Percentiles rank a stretch among this genome's conserved stretches.
Conservation (phyloP, 2,329 filamentous ascomycete genomes). For the Rutstroemia sp. region DNA sequence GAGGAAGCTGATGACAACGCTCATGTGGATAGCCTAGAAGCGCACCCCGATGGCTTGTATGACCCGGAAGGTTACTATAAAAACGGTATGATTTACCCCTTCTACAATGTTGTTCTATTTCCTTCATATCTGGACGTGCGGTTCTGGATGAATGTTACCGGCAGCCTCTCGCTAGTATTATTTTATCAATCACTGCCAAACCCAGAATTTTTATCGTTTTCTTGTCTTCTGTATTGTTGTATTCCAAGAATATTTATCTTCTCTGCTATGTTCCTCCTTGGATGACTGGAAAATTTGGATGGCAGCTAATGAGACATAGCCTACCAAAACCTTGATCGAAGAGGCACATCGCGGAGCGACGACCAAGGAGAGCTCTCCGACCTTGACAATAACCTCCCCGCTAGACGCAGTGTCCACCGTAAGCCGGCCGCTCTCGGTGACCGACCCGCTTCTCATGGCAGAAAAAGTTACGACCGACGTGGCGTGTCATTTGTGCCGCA, state of each 20-base stretch:
- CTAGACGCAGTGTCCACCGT: neutral
- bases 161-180: too few relatives aligned
- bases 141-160: too few relatives aligned
- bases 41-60: neutral
- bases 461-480: neutral
- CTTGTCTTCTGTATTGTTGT: too few relatives aligned
- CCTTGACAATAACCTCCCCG: neutral
- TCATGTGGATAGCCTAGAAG: neutral
- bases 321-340: neutral
- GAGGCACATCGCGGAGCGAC: neutral
- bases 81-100: neutral
- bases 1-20: neutral
- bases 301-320: neutral
- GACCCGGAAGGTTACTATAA: constrained; percentile 3
- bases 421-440: neutral
- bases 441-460: neutral
- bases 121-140: too few relatives aligned
- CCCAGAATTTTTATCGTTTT: too few relatives aligned
- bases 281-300: neutral
- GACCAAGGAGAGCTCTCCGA: neutral
- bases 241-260: neutral
- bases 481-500: neutral
- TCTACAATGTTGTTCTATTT: neutral
- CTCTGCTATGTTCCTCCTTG: neutral
- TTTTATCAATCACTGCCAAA: too few relatives aligned